These are phyloP conservation scores for Acacia concinna DNA, from an alignment of 331 rosid species.

Conservation along the genomic window DNA sequence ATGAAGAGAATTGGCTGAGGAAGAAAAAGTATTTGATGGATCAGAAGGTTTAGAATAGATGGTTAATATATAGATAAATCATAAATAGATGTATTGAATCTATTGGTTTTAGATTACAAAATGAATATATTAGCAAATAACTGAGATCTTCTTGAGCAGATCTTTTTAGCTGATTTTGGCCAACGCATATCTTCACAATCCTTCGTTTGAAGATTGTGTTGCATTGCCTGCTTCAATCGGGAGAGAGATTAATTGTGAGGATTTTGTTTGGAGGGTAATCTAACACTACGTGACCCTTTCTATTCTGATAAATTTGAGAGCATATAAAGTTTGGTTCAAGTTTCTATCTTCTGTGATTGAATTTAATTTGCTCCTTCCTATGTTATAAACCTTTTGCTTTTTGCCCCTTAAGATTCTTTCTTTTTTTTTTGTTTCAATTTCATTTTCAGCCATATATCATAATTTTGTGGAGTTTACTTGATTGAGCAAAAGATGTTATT, in stretches of 20 bases:
- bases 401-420: no score
- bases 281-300: neutral
- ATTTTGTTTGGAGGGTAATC: neutral
- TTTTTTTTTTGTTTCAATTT: neutral
- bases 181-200: neutral
- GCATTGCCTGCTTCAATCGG: neutral
- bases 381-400: no score
- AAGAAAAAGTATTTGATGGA: neutral
- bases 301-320: neutral
- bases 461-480: neutral
- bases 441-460: neutral
- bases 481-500: neutral
- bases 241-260: neutral
- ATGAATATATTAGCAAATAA: neutral
- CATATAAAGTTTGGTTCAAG: neutral
- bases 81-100: neutral
- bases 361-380: neutral
- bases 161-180: neutral
- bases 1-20: neutral
- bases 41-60: neutral
- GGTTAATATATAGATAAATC: conserved; percentile 15
- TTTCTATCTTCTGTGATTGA: neutral
- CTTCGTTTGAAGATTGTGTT: neutral
- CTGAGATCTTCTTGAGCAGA: neutral
- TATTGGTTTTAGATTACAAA: conserved; percentile 12